Base-by-base conservation (phyloP, 148 eudicot species). In the Rhododendron williamsianum region DNA sequence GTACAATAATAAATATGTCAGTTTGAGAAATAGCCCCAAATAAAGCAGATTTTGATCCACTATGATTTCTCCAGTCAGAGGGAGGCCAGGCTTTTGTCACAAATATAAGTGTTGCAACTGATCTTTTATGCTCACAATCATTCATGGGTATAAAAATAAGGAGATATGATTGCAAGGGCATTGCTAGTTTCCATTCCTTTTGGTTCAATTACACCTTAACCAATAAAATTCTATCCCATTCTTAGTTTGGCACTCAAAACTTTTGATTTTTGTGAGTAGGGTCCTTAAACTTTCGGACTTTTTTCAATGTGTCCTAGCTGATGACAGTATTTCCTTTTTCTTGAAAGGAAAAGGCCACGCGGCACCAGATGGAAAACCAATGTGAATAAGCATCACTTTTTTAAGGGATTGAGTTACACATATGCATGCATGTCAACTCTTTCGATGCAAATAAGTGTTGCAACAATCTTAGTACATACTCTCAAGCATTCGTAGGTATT, bases 91-190 rank as follows among this genome's bases (percentile, higher is more conserved):
- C 78, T 69, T 83, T 83, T 83, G 56, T 25, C 2, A 45, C 41
- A 43, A 51, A 43, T 38, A 15, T 63, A 43, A 25, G 49, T 63
- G 84, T 12, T 23, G 78, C 80, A 48, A 83, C 80, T 49, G 19
- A 49, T 33, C 48, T 35, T 72, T 0, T 6, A 69, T 83, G 80
- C 85, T 72, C 67, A 51, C 85, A 83, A 83, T 49, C 85, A 76
- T 54, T 48, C 35, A 18, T 33, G 36, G 36, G 25, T 45, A 51
- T 15, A 51, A 67, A 33, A 83, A 41, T 25, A 83, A 35, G 30
- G 27, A 73, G 52, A 48, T 30, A 83, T 76, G 86, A 84, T 84
- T 84, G 74, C 85, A 49, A 51, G 69, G 43, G 36, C 51, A 38
- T 18, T 35, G 46, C 49, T 2, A 76, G 11, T 19, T 19, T 41